Evolutionary conservation across 1,139 yeast genomes (phyloP), one percentile per base, ranked within the genome.

Genomic region (Zygosaccharomyces sapae): DNA sequence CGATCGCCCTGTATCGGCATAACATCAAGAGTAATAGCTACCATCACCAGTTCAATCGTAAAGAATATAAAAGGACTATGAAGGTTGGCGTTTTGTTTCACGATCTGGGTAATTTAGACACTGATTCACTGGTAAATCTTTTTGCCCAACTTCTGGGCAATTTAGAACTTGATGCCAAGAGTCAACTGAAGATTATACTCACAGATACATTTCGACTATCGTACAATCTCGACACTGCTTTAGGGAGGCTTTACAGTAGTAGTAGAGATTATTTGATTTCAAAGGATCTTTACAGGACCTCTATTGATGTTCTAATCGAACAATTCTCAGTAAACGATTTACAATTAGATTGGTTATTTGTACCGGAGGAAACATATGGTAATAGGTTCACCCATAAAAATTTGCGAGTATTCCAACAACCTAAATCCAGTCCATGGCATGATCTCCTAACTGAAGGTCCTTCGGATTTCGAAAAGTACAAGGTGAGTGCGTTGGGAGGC

Each of bases 401-500:
- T 24, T 30, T 18, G 10, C 13, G 24, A 27, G 40, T 43, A 4
- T 45, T 45, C 22, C 37, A 33, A 19, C 44, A 33, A 18, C 45
- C 44, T 10, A 36, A 8, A 20, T 13, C 20, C 31, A 16, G 9
- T 3, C 20, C 33, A 3, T 33, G 31, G 25, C 27, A 30, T 9
- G 38, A 36, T 8, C 37, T 13, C 8, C 13, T 40, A 24, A 7
- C 19, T 19, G 29, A 10, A 19, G 5, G 27, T n/a, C 33, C 33
- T 22, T 38, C 39, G 6, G 62, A 56, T 38, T 42, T 57, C 38
- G 57, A 64, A 24, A 53, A 57, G 12, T 72, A 69, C 51, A 45
- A 53, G n/a, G 69, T 70, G 1, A 69, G 70, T 10, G 95, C 95
- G 0, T 82, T 90, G 0, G 98, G 98, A 0, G 99, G 99, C 0